Base-by-base conservation (phyloP, 768 basidiomycete species). In the Chiua virens region DNA sequence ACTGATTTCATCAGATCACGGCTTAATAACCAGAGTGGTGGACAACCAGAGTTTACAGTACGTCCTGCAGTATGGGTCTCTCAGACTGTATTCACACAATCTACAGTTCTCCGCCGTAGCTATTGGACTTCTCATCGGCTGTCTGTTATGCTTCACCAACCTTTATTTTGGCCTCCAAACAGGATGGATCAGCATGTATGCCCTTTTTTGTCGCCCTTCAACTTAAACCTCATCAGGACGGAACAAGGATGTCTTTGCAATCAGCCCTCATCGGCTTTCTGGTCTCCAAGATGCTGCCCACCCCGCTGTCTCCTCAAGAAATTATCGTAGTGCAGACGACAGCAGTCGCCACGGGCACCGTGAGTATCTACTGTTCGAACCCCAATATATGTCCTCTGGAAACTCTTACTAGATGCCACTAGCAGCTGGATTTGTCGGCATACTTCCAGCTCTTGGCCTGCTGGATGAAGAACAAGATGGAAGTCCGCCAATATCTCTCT, bases 281-380 rank as follows among this genome's bases (percentile, higher is more conserved):
- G 5, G 64, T 96, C 42, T 93, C 93, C 50, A 78, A 83, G 47
- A 72, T 89, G 56, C 74, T 93, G 6, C 84, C 85, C 1, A 76
- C 70, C 4, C 87, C 87, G 0, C 79, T 95, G 28, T 86, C 85
- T n/a, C 86, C 93, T 1, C 92, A 94, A 70, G 92, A 98, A 67
- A 87, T 96, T 52, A 87, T 97, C 18, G 90, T 98, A 0, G 79
- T 97, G 3, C 95, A 98, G 65, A 97, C 96, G 0, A 95, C 92
- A 0, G 94, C 96, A 0, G 94, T 95, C 3, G 96, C 95, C 2
- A 98, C 94, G 2, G 96, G 96, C 20, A 82, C 80, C 3, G 77
- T 77, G 47, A 54, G 53, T 45, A 56, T 57, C 32, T 36, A 10
- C 22, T 14, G 6, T 2, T 38, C 10, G 8, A 14, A n/a, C n/a